These are phyloP conservation scores for Periglandula ipomoeae DNA, from an alignment of 2,329 filamentous ascomycete genomes.

Conservation along the genomic window DNA sequence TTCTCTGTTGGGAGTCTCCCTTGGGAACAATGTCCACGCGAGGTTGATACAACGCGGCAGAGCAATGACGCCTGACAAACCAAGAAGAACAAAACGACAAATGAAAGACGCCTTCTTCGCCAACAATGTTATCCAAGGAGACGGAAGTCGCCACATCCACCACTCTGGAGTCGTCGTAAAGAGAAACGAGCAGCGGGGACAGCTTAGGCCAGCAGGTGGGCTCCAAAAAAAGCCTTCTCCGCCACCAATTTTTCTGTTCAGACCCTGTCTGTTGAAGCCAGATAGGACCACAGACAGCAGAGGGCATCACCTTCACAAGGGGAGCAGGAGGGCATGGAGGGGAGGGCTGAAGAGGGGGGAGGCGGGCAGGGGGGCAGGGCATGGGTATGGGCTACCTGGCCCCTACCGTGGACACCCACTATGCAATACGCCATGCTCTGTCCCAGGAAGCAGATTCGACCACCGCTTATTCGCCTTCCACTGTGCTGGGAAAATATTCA, in stretches of 20 bases:
- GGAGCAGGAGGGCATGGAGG: background rate
- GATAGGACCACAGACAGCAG: slow-evolving; percentile 1
- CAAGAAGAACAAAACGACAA: background rate
- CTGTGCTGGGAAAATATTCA: background rate
- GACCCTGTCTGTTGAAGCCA: slow-evolving; percentile 9
- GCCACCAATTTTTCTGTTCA: slow-evolving; percentile 15
- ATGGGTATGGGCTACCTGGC: background rate
- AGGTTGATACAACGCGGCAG: no score
- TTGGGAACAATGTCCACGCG: no score
- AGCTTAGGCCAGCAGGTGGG: background rate
- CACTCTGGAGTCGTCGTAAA: background rate
- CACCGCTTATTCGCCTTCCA: slow-evolving; percentile 2
- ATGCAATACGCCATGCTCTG: background rate
- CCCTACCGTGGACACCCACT: background rate
- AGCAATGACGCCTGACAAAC: no score
- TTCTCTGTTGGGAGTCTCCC: no score
- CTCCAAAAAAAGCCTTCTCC: slow-evolving; percentile 10
- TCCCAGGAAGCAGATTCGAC: slow-evolving; percentile 7
- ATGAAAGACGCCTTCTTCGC: background rate
- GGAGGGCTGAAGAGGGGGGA: background rate
- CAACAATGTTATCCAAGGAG: background rate
- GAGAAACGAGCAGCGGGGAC: slow-evolving; percentile 5
- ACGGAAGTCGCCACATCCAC: slow-evolving; percentile 2
- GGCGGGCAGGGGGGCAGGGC: background rate
- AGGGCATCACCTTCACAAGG: background rate